Percentiles rank a stretch among this genome's conserved stretches.
phyloP scores from a whole-genome alignment of 179 eudicot species.

The Vitellaria paradoxa region DNA sequence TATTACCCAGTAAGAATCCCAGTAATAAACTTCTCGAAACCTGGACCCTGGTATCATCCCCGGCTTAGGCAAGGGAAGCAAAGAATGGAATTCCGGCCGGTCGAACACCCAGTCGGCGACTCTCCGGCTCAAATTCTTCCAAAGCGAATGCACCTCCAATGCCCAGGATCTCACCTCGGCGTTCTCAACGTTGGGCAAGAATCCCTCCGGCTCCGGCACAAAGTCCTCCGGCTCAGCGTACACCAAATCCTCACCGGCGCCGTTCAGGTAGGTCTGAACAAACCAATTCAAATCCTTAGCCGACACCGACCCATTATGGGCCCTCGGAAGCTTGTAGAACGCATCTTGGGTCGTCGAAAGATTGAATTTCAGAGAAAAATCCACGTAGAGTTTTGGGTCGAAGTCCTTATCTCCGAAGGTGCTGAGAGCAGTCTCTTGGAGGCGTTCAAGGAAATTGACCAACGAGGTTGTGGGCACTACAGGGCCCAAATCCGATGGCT shows the following conservation, averaged over 20 bases:
- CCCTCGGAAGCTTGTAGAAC: constrained; percentile 35
- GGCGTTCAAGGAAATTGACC: constrained; percentile 48
- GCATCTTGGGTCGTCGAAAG: constrained; percentile 42
- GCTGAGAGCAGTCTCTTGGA: constrained; percentile 64
- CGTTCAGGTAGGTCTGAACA: constrained; percentile 41
- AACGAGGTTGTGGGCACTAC: constrained; percentile 52
- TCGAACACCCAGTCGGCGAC: constrained; percentile 52
- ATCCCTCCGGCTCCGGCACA: constrained; percentile 57
- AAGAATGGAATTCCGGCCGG: constrained; percentile 54
- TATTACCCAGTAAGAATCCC: constrained; percentile 97
- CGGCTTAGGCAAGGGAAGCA: constrained; percentile 60
- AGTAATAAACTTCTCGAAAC: constrained; percentile 82
- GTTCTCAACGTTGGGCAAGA: constrained; percentile 57
- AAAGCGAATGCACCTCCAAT: constrained; percentile 65
- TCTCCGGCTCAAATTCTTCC: constrained; percentile 82
- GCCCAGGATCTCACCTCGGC: constrained; percentile 69
- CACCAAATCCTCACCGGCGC: constrained; percentile 66
- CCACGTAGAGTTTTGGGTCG: constrained; percentile 82
- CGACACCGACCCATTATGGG: constrained; percentile 36
- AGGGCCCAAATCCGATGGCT: constrained; percentile 29
- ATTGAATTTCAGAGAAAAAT: constrained; percentile 53
- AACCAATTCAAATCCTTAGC: constrained; percentile 35
- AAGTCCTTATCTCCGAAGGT: constrained; percentile 56
- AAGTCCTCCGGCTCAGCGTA: constrained; percentile 55
- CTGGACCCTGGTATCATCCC: constrained; percentile 85